Evolutionary conservation across 768 basidiomycete genomes (phyloP).

Genomic region (Pilatotrama ljubarskyi): DNA sequence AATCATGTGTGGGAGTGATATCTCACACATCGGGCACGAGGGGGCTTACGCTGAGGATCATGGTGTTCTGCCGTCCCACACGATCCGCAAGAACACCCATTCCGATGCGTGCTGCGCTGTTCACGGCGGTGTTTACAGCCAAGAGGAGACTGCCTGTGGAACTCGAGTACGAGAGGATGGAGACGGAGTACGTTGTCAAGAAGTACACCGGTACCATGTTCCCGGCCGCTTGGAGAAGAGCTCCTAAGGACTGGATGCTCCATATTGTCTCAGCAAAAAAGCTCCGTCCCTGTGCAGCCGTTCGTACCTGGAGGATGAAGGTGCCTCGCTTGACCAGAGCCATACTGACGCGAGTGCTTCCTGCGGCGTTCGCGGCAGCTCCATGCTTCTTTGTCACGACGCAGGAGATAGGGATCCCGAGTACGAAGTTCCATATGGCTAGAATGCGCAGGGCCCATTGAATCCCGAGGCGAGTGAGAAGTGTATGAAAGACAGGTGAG

Average conservation of each 20-base stretch:
- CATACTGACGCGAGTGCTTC: slow-evolving; percentile 35
- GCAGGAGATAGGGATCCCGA: slow-evolving; percentile 39
- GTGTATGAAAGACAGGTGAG: slow-evolving; percentile 39
- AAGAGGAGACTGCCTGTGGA: slow-evolving; percentile 41
- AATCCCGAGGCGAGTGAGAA: slow-evolving; percentile 39
- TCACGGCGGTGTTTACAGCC: slow-evolving; percentile 44
- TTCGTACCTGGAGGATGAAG: slow-evolving; percentile 41
- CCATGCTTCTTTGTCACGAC: slow-evolving; percentile 34
- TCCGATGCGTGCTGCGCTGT: slow-evolving; percentile 40
- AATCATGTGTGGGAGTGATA: neutral
- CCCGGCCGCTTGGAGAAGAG: slow-evolving; percentile 46
- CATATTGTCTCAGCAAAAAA: neutral
- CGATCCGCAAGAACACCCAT: slow-evolving; percentile 45
- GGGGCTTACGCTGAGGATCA: slow-evolving; percentile 38
- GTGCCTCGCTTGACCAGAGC: slow-evolving; percentile 41
- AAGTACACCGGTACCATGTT: slow-evolving; percentile 48
- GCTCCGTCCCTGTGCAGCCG: neutral
- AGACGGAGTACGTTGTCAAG: slow-evolving; percentile 42
- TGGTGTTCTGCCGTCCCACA: slow-evolving; percentile 46
- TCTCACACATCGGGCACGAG: neutral
- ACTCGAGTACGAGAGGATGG: slow-evolving; percentile 40
- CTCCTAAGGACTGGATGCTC: slow-evolving; percentile 35
- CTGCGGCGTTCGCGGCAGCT: slow-evolving; percentile 12
- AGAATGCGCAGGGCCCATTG: slow-evolving; percentile 41
- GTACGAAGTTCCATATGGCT: slow-evolving; percentile 41